Evolutionary conservation across 2,329 filamentous ascomycete genomes (phyloP).

Genomic region (Xylaria sp.): DNA sequence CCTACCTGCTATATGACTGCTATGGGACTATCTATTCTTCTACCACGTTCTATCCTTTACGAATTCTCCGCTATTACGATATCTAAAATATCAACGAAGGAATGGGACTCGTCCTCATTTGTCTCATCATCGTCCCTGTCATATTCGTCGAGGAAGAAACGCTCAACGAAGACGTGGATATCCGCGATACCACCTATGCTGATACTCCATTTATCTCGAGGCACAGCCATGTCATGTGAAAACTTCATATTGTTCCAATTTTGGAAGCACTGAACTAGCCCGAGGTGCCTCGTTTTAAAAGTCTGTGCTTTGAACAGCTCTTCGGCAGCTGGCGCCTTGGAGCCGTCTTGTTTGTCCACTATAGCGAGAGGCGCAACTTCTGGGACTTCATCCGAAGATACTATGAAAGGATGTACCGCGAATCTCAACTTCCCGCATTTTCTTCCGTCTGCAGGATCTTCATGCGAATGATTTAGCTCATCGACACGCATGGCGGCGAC

Average conservation of each 20-base stretch:
- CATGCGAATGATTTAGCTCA: constrained; percentile 15
- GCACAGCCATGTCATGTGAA: constrained; percentile 1
- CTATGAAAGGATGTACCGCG: not conserved
- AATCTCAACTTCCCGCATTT: constrained; percentile 4
- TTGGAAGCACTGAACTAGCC: not conserved
- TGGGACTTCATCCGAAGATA: not conserved
- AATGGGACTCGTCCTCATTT: not conserved
- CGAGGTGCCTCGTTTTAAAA: not conserved
- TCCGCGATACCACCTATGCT: constrained; percentile 9
- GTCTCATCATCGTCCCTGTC: constrained; percentile 10
- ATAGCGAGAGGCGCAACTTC: not conserved
- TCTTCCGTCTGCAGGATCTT: not conserved
- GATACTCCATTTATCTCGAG: constrained; percentile 19
- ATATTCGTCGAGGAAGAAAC: constrained; percentile 13
- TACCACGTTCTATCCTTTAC: not conserved
- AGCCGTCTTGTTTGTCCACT: not conserved
- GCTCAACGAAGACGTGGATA: constrained; percentile 17
- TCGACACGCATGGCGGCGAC: not conserved
- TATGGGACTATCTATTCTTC: no score
- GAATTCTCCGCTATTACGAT: constrained; percentile 1
- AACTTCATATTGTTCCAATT: not conserved
- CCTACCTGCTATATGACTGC: no score
- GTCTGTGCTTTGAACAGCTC: not conserved
- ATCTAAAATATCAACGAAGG: constrained; percentile 26
- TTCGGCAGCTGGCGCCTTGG: no score